Evolutionary conservation across 208 protist species (phyloP).

Genomic region (Leishmania mexicana): DNA sequence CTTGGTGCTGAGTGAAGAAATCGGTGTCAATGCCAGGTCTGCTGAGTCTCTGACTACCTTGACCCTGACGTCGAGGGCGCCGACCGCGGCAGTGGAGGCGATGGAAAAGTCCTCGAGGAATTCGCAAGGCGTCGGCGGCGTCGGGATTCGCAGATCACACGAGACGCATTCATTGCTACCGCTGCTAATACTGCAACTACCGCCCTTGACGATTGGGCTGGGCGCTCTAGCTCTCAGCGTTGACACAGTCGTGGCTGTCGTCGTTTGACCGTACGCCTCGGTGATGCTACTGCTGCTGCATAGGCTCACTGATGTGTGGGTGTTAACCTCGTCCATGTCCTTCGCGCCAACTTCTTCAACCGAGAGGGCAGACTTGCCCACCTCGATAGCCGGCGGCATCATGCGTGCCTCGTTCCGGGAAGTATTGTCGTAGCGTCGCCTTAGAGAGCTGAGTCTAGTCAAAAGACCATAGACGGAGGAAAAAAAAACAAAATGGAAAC

Average conservation of each 20-base stretch:
- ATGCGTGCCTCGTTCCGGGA: neutral
- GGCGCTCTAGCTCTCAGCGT: neutral
- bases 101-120: constrained; percentile 6
- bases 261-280: neutral
- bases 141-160: constrained; percentile 1
- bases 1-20: neutral
- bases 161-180: neutral
- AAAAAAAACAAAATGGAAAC: neutral
- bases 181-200: neutral
- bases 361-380: neutral
- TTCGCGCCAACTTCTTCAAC: constrained; percentile 5
- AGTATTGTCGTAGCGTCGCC: neutral
- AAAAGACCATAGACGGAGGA: too few relatives aligned
- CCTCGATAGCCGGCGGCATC: neutral
- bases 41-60: neutral
- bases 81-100: neutral
- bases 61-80: neutral
- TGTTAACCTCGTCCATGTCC: constrained; percentile 29
- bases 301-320: constrained; percentile 25
- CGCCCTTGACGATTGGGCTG: neutral
- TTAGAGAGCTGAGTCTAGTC: neutral
- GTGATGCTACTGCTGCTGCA: constrained; percentile 32
- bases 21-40: neutral
- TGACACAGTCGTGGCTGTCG: neutral
- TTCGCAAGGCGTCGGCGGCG: constrained; percentile 11